phyloP scores from a whole-genome alignment of 495 filamentous ascomycete genomes.

The Daldinia childiae region DNA sequence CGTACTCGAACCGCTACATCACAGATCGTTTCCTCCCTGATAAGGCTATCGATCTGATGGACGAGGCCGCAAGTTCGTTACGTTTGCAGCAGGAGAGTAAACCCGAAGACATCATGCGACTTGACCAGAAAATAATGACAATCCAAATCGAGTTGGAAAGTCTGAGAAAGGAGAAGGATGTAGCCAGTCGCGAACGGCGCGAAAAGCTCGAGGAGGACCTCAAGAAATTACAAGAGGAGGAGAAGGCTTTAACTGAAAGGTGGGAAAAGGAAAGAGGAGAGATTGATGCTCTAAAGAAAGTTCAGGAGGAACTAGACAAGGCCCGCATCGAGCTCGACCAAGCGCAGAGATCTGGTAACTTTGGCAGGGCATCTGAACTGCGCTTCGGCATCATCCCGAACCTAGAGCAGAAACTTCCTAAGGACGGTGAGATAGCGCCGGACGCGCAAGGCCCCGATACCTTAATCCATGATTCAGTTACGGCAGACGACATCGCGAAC shows the following conservation, averaged over 20 bases:
- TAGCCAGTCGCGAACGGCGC: slow-evolving; percentile 85
- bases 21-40: slow-evolving; percentile 95
- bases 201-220: slow-evolving; percentile 81
- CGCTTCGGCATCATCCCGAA: slow-evolving; percentile 85
- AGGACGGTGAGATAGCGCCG: slow-evolving; percentile 67
- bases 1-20: slow-evolving; percentile 94
- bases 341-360: slow-evolving; percentile 91
- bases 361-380: slow-evolving; percentile 85
- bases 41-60: slow-evolving; percentile 96
- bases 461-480: slow-evolving; percentile 91
- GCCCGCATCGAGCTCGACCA: slow-evolving; percentile 85
- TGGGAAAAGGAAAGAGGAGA: slow-evolving; percentile 93
- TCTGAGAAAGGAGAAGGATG: slow-evolving; percentile 90
- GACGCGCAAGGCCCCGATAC: slow-evolving; percentile 58
- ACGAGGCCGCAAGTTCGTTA: slow-evolving; percentile 91
- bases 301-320: slow-evolving; percentile 84
- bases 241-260: slow-evolving; percentile 69
- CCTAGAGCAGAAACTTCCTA: slow-evolving; percentile 80
- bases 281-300: slow-evolving; percentile 84
- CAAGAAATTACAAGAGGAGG: slow-evolving; percentile 77
- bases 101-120: slow-evolving; percentile 87
- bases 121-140: slow-evolving; percentile 95
- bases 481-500: slow-evolving; percentile 88
- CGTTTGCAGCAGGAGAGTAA: slow-evolving; percentile 96
- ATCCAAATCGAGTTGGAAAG: slow-evolving; percentile 98